A percentile compares a stretch with the other conserved stretches of the same genome.
Evolutionary conservation across 306 rosid genomes (phyloP).

Genomic region (Cicer bijugum): DNA sequence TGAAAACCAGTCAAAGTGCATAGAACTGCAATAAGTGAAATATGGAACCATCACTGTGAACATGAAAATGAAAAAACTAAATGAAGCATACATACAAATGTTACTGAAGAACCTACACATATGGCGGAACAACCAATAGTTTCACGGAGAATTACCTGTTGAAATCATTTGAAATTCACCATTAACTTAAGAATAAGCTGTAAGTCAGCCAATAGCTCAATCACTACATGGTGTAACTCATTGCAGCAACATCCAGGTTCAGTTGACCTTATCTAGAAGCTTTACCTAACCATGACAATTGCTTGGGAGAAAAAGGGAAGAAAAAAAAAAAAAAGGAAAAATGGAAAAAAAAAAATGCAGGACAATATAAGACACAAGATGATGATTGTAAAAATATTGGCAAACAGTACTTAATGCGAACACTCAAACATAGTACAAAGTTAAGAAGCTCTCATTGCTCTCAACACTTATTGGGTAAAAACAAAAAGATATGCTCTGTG

Average conservation of each 20-base stretch:
- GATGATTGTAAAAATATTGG: constrained; percentile 52
- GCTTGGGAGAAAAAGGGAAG: constrained; percentile 40
- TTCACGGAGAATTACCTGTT: constrained; percentile 75
- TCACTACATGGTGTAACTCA: constrained; percentile 70
- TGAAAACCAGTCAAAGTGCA: constrained; percentile 31
- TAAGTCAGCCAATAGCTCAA: constrained; percentile 69
- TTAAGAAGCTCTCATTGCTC: constrained; percentile 52
- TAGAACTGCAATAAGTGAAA: constrained; percentile 32
- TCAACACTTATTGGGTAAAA: constrained; percentile 48
- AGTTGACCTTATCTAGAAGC: constrained; percentile 66
- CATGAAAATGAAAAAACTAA: constrained; percentile 20
- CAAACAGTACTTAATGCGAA: constrained; percentile 43
- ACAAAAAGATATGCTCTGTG: constrained; percentile 54
- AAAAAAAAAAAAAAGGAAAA: not conserved
- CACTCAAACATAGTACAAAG: constrained; percentile 45
- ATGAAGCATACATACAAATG: constrained; percentile 14
- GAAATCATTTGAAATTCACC: constrained; percentile 64
- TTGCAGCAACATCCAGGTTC: constrained; percentile 83
- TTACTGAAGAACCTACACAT: constrained; percentile 44
- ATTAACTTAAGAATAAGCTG: constrained; percentile 59
- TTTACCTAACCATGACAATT: constrained; percentile 73
- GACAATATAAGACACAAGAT: constrained; percentile 64
- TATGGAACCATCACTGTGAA: constrained; percentile 23
- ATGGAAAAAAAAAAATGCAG: constrained; percentile 46
- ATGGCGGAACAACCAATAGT: constrained; percentile 49